Conservation (phyloP, 73 alveolate genomes). For the Paramecium caudatum region DNA sequence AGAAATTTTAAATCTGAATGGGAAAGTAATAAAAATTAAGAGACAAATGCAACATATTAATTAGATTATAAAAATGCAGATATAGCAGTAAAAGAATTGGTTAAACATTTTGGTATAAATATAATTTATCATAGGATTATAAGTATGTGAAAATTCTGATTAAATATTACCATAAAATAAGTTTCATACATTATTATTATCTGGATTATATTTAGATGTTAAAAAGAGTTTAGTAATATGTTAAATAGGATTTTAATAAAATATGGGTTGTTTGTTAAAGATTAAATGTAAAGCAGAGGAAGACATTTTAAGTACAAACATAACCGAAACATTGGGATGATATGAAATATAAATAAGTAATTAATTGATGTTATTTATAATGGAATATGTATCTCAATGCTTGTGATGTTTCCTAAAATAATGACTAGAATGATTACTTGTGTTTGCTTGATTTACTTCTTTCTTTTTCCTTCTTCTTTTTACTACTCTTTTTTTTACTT, state of each 20-base stretch:
- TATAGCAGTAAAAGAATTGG: conserved; percentile 72
- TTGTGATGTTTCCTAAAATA: conserved; percentile 61
- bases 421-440: conserved; percentile 34
- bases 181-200: conserved; percentile 70
- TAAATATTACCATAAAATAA: conserved; percentile 54
- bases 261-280: conserved; percentile 41
- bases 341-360: neutral
- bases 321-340: conserved; percentile 57
- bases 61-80: conserved; percentile 71
- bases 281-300: conserved; percentile 40
- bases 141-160: conserved; percentile 70
- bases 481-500: conserved; percentile 45
- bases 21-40: conserved; percentile 28
- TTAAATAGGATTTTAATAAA: conserved; percentile 57
- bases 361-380: too few relatives aligned
- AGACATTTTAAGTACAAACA: conserved; percentile 2
- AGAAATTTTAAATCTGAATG: conserved; percentile 63
- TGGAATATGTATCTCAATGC: conserved; percentile 62
- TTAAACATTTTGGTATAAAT: conserved; percentile 68
- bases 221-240: conserved; percentile 27
- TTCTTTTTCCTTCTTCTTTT: conserved; percentile 51
- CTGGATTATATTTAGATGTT: conserved; percentile 61
- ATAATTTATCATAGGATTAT: conserved; percentile 42
- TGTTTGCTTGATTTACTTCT: conserved; percentile 59
- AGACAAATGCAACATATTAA: conserved; percentile 44